A percentile compares a stretch with the other conserved stretches of the same genome.
These are phyloP conservation scores for Hypoxylon cercidicola DNA, from an alignment of 495 filamentous ascomycete species.

Conservation along the genomic window DNA sequence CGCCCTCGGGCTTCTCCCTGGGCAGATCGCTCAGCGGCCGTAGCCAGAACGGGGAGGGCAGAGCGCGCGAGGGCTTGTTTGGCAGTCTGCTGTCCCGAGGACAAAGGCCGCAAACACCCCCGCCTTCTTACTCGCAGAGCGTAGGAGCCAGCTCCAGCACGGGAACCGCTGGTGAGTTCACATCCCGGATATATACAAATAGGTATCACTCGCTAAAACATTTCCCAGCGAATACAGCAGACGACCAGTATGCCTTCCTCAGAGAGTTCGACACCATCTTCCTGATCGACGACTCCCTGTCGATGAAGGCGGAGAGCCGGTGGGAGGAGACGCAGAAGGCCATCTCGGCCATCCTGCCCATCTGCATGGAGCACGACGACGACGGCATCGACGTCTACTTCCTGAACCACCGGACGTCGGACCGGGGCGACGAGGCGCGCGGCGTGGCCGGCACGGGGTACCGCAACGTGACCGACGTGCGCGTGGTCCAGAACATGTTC, in stretches of 20 bases:
- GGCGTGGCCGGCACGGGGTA: constrained; percentile 61
- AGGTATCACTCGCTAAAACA: not conserved
- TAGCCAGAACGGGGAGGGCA: constrained; percentile 15
- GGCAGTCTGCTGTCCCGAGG: constrained; percentile 17
- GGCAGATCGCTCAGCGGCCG: constrained; percentile 24
- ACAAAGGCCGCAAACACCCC: constrained; percentile 18
- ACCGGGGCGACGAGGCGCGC: constrained; percentile 26
- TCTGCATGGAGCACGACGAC: constrained; percentile 82
- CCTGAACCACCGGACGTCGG: constrained; percentile 69
- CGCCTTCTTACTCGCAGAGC: constrained; percentile 21
- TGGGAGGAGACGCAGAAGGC: constrained; percentile 83
- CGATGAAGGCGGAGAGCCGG: constrained; percentile 76
- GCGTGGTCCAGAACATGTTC: constrained; percentile 74
- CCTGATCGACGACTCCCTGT: constrained; percentile 90
- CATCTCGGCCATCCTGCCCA: constrained; percentile 80
- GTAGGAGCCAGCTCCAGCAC: constrained; percentile 6
- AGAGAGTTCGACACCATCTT: constrained; percentile 90
- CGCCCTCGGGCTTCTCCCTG: constrained; percentile 31
- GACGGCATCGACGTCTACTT: constrained; percentile 98
- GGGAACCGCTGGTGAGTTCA: constrained; percentile 5
- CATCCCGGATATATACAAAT: not conserved
- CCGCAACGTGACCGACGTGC: constrained; percentile 63
- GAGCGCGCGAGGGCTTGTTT: constrained; percentile 11
- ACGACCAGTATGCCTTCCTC: constrained; percentile 86
- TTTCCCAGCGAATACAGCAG: not conserved